A percentile compares a stretch with the other conserved stretches of the same genome.
Conservation (phyloP, 2,329 filamentous ascomycete species). For the Sarocladium strictum region DNA sequence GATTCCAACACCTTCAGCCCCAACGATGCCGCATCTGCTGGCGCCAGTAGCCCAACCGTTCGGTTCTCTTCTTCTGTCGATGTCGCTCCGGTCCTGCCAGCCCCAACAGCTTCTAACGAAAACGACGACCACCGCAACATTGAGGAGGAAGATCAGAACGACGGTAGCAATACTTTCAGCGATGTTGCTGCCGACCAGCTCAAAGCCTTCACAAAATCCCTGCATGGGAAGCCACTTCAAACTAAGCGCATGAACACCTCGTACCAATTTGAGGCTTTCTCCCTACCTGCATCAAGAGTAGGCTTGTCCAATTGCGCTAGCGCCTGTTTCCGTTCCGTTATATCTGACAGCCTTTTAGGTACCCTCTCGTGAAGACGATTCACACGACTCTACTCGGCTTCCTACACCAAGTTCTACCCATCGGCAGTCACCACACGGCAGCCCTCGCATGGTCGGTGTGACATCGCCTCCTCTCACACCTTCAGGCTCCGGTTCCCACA, state of each 20-base stretch:
- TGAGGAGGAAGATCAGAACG: too few relatives aligned
- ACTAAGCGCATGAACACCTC: constrained; percentile 71
- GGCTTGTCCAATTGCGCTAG: constrained; percentile 27
- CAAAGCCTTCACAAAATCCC: constrained; percentile 62
- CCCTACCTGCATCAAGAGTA: constrained; percentile 78
- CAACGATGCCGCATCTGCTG: not conserved
- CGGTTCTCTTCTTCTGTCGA: constrained; percentile 67
- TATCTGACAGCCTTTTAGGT: constrained; percentile 34
- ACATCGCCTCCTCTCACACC: constrained; percentile 89
- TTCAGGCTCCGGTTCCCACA: constrained; percentile 56
- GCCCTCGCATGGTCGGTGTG: constrained; percentile 63
- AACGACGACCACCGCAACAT: constrained; percentile 13
- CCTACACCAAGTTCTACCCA: constrained; percentile 60
- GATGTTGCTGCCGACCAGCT: constrained; percentile 57
- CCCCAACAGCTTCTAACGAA: constrained; percentile 15
- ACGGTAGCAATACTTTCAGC: constrained; percentile 25
- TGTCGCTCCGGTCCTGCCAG: constrained; percentile 36
- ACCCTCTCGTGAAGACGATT: constrained; percentile 54
- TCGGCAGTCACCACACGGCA: constrained; percentile 60
- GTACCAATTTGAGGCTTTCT: constrained; percentile 86
- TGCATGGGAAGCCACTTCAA: constrained; percentile 72
- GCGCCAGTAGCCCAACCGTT: constrained; percentile 43
- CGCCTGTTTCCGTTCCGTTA: not conserved
- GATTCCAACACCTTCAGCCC: not conserved
- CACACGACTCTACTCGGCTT: constrained; percentile 54